phyloP scores from a whole-genome alignment of 345 rosid species.

The Boechera divaricarpa region DNA sequence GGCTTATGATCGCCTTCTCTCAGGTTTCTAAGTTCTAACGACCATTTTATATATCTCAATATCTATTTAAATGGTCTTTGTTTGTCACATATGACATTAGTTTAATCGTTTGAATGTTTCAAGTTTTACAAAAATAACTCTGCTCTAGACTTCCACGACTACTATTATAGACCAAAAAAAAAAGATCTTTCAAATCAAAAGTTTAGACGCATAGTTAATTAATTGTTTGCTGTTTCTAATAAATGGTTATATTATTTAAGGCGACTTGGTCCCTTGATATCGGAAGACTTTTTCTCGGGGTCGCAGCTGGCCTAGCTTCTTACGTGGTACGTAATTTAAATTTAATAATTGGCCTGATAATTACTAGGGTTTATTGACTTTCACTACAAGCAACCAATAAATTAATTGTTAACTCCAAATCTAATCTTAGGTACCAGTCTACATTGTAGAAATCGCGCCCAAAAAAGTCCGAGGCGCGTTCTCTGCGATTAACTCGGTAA shows the following conservation, averaged over 20 bases:
- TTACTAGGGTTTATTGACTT: conserved; percentile 2
- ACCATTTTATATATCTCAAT: background rate
- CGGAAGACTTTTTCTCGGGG: conserved; percentile 75
- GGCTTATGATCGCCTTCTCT: conserved; percentile 58
- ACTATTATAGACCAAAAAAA: background rate
- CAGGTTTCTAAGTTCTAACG: conserved; percentile 46
- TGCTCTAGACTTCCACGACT: background rate
- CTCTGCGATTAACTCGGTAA: conserved; percentile 60
- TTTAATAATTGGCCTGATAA: background rate
- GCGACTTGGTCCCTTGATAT: conserved; percentile 64
- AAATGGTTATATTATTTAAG: conserved; percentile 41
- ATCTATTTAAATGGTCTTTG: background rate
- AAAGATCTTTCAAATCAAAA: conserved; percentile 5
- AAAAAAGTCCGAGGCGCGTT: conserved; percentile 74
- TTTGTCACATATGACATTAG: background rate
- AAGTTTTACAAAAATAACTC: background rate
- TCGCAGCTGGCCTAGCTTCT: conserved; percentile 77
- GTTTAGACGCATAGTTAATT: background rate
- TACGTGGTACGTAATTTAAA: conserved; percentile 65
- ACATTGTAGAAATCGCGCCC: conserved; percentile 88
- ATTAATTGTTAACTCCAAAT: background rate
- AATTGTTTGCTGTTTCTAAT: conserved; percentile 7
- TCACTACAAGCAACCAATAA: conserved; percentile 14
- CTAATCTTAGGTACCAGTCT: conserved; percentile 64
- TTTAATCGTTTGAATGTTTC: conserved; percentile 1